These are phyloP conservation scores for Pseudogymnoascus pannorum DNA, from an alignment of 2,329 filamentous ascomycete species.

Conservation along the genomic window DNA sequence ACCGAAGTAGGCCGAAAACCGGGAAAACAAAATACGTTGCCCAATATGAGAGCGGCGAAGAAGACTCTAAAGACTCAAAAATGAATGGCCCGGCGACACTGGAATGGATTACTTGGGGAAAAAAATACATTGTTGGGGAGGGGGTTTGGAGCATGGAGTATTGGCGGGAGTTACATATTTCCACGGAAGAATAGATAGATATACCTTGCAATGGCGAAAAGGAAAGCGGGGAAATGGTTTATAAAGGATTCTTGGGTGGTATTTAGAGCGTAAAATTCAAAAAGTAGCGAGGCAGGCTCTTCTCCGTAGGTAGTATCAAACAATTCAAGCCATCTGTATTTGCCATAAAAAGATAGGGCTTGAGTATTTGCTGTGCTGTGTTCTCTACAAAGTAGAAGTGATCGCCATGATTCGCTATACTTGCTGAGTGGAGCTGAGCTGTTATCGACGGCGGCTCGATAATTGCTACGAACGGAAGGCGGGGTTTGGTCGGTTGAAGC, in stretches of 20 bases:
- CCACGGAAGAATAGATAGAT: neutral
- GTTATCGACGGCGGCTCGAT: slow-evolving; percentile 6
- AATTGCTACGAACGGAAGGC: neutral
- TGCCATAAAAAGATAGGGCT: neutral
- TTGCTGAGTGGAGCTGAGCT: neutral
- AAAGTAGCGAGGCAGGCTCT: neutral
- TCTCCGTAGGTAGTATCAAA: too few relatives aligned
- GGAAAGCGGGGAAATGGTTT: neutral
- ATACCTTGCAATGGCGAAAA: neutral
- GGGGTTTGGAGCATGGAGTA: neutral
- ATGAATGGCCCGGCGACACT: neutral
- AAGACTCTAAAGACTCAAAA: slow-evolving; percentile 10
- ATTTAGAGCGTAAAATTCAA: neutral
- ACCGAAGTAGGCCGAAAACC: slow-evolving; percentile 73
- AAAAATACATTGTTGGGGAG: neutral
- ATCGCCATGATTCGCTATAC: neutral
- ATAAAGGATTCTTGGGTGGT: neutral
- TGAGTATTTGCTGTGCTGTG: too few relatives aligned
- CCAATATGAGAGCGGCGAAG: slow-evolving; percentile 53
- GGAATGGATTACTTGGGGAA: neutral
- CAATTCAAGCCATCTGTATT: too few relatives aligned
- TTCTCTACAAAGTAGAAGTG: too few relatives aligned
- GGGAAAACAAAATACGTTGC: slow-evolving; percentile 54
- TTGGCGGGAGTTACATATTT: neutral
- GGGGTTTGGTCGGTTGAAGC: slow-evolving; percentile 6